Conservation (phyloP, 2,329 filamentous ascomycete species). For the Xylaria arbuscula region DNA sequence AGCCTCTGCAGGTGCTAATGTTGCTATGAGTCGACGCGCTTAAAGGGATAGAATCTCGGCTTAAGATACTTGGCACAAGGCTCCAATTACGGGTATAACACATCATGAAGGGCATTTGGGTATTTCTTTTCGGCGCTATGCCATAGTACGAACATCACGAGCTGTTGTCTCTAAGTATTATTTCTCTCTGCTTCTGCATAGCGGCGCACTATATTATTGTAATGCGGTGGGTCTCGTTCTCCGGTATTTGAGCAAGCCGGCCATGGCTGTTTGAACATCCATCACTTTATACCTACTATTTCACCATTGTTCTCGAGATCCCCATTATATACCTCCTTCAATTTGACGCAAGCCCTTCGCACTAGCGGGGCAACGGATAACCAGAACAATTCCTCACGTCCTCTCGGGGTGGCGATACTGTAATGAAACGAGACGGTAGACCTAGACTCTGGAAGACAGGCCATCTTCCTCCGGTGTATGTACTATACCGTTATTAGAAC, state of each 20-base stretch:
- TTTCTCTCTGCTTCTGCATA: slow-evolving; percentile 40
- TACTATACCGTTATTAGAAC: slow-evolving; percentile 42
- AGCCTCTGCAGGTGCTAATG: slow-evolving; percentile 68
- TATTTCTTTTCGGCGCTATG: slow-evolving; percentile 42
- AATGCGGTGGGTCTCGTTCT: slow-evolving; percentile 35
- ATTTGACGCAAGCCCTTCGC: slow-evolving; percentile 17
- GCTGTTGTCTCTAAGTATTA: slow-evolving; percentile 34
- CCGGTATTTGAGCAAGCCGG: slow-evolving; percentile 35
- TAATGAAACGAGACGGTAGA: not conserved
- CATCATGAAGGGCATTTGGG: slow-evolving; percentile 45
- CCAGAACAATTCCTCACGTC: not conserved
- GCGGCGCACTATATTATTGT: slow-evolving; percentile 41
- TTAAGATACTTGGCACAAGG: slow-evolving; percentile 14
- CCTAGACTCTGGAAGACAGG: slow-evolving; percentile 32
- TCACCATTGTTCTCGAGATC: slow-evolving; percentile 24
- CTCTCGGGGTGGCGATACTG: not conserved
- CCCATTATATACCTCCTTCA: slow-evolving; percentile 40
- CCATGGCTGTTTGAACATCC: slow-evolving; percentile 25
- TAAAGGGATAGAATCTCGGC: slow-evolving; percentile 43
- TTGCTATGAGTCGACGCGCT: slow-evolving; percentile 67
- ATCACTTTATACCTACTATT: slow-evolving; percentile 30
- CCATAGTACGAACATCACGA: slow-evolving; percentile 38
- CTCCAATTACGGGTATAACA: slow-evolving; percentile 35
- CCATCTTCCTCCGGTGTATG: slow-evolving; percentile 41
- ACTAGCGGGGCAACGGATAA: slow-evolving; percentile 14